Percentiles rank a stretch among this genome's conserved stretches.
phyloP scores from a whole-genome alignment of 2,329 filamentous ascomycete species.

The Curvularia lunata region DNA sequence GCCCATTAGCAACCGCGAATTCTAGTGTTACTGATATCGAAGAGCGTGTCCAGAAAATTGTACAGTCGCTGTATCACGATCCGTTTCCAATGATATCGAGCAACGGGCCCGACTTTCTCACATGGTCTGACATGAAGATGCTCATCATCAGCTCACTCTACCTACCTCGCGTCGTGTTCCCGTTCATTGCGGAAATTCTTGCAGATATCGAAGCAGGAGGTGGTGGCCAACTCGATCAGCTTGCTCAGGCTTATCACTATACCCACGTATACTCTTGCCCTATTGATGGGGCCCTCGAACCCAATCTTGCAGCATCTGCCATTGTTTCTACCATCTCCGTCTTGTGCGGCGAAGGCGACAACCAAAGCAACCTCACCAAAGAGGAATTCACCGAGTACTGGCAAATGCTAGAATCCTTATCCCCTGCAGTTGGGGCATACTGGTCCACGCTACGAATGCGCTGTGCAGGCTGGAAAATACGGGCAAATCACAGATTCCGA shows the following conservation, averaged over 20 bases:
- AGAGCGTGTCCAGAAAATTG: constrained; percentile 39
- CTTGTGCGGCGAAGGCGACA: constrained; percentile 51
- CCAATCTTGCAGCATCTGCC: constrained; percentile 7
- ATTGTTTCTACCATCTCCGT: constrained; percentile 38
- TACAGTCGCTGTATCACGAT: constrained; percentile 49
- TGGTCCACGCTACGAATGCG: constrained; percentile 49
- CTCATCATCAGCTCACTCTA: constrained; percentile 50
- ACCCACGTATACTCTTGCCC: constrained; percentile 39
- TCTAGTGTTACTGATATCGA: constrained; percentile 47
- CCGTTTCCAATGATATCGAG: constrained; percentile 47
- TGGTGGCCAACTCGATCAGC: constrained; percentile 31
- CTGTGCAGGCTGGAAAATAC: constrained; percentile 50
- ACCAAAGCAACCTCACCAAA: constrained; percentile 35
- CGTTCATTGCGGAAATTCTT: constrained; percentile 44
- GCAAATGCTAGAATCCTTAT: constrained; percentile 41
- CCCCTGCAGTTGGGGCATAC: constrained; percentile 46
- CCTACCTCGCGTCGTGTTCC: constrained; percentile 44
- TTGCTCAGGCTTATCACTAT: constrained; percentile 24
- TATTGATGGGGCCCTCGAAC: constrained; percentile 25
- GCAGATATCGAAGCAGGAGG: constrained; percentile 40
- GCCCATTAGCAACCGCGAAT: constrained; percentile 48
- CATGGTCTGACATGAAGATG: constrained; percentile 49
- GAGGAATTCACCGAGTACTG: constrained; percentile 45
- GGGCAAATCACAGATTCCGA: constrained; percentile 44
- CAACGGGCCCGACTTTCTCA: constrained; percentile 45